Evolutionary conservation across 2,329 filamentous ascomycete genomes (phyloP).

Genomic region (Colletotrichum endophyticum): DNA sequence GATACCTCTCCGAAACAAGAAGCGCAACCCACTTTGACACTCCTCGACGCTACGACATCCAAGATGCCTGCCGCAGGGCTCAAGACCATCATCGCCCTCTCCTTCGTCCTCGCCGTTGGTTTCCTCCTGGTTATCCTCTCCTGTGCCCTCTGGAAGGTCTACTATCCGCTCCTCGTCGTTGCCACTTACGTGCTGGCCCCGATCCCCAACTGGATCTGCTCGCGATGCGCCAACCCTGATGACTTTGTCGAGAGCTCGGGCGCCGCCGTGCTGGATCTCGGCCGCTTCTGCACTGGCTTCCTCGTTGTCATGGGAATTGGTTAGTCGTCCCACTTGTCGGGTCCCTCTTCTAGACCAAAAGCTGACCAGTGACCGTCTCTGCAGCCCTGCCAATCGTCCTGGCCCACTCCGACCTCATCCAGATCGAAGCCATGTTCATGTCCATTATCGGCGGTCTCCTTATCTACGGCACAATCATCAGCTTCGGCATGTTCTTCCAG

Average conservation of each 20-base stretch:
- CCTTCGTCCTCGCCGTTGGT: slow-evolving; percentile 97
- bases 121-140: slow-evolving; percentile 99
- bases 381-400: slow-evolving; percentile 86
- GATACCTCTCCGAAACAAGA: slow-evolving; percentile 17
- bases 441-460: slow-evolving; percentile 88
- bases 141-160: slow-evolving; percentile 92
- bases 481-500: slow-evolving; percentile 97
- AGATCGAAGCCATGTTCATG: slow-evolving; percentile 89
- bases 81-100: slow-evolving; percentile 98
- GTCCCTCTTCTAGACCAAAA: neutral
- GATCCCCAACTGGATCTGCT: slow-evolving; percentile 95
- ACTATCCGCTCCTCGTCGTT: slow-evolving; percentile 93
- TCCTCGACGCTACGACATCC: slow-evolving; percentile 22
- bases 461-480: slow-evolving; percentile 98
- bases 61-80: slow-evolving; percentile 81
- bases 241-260: slow-evolving; percentile 90
- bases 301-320: slow-evolving; percentile 97
- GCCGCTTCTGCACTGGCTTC: slow-evolving; percentile 92
- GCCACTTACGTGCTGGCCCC: slow-evolving; percentile 94
- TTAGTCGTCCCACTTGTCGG: slow-evolving; percentile 52
- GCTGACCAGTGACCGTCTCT: slow-evolving; percentile 7
- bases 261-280: slow-evolving; percentile 88
- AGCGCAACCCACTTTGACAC: neutral
- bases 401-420: slow-evolving; percentile 85
- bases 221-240: slow-evolving; percentile 86